phyloP scores from a whole-genome alignment of 2,329 filamentous ascomycete genomes.

The Thielaviopsis punctulata region DNA sequence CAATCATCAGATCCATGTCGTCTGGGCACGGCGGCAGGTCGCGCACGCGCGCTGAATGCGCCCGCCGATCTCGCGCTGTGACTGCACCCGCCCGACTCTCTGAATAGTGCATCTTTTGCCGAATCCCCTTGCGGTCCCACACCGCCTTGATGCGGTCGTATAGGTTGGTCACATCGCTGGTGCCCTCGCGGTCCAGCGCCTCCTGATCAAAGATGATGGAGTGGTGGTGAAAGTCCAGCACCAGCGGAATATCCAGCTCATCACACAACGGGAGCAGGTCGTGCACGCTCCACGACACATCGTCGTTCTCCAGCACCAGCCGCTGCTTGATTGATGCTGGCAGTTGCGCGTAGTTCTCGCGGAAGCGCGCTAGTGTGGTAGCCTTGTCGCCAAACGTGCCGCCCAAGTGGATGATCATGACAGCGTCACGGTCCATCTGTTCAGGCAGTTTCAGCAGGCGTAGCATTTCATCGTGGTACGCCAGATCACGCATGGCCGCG shows the following conservation, averaged over 20 bases:
- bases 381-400: slow-evolving; percentile 76
- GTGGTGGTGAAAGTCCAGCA: slow-evolving; percentile 88
- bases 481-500: slow-evolving; percentile 62
- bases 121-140: slow-evolving; percentile 71
- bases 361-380: slow-evolving; percentile 62
- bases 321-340: slow-evolving; percentile 58
- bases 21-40: slow-evolving; percentile 66
- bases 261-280: slow-evolving; percentile 81
- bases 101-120: slow-evolving; percentile 93
- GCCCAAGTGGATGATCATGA: slow-evolving; percentile 91
- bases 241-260: slow-evolving; percentile 82
- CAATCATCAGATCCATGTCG: slow-evolving; percentile 95
- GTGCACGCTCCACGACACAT: slow-evolving; percentile 83
- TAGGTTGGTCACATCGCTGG: slow-evolving; percentile 56
- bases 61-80: slow-evolving; percentile 49
- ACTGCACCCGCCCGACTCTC: slow-evolving; percentile 47
- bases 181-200: slow-evolving; percentile 73
- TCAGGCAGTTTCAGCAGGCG: slow-evolving; percentile 57
- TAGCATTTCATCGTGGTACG: slow-evolving; percentile 78
- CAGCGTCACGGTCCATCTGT: slow-evolving; percentile 66
- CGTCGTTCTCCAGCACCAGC: slow-evolving; percentile 84
- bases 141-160: slow-evolving; percentile 66
- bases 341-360: slow-evolving; percentile 51
- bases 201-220: slow-evolving; percentile 76
- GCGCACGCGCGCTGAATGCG: slow-evolving; percentile 65